These are phyloP conservation scores for Apiospora aurea DNA, from an alignment of 2,329 filamentous ascomycete genomes.

Conservation along the genomic window DNA sequence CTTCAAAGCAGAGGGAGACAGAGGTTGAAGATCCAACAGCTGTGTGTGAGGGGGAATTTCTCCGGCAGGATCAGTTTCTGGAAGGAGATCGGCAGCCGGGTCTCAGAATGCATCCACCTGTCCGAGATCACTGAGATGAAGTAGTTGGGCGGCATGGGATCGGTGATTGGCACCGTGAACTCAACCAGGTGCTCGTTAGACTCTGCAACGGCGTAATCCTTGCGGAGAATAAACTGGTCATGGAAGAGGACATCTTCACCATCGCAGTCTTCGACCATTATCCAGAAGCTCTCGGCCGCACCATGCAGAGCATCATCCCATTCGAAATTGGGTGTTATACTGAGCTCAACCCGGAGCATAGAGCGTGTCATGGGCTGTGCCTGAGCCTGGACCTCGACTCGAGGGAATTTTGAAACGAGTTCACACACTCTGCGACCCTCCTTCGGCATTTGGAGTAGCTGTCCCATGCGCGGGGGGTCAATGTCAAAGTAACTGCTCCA, in stretches of 20 bases:
- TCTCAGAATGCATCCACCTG: constrained; percentile 98
- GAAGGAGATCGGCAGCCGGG: constrained; percentile 90
- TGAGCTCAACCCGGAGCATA: constrained; percentile 88
- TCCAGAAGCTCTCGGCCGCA: constrained; percentile 92
- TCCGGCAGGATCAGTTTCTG: constrained; percentile 94
- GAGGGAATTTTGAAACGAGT: constrained; percentile 90
- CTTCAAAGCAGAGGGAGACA: constrained; percentile 90
- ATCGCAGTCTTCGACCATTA: constrained; percentile 95
- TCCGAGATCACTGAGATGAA: constrained; percentile 96
- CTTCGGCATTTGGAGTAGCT: constrained; percentile 88
- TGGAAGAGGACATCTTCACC: constrained; percentile 96
- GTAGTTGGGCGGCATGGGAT: constrained; percentile 98
- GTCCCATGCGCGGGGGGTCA: constrained; percentile 94
- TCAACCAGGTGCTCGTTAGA: constrained; percentile 94
- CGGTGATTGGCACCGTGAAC: constrained; percentile 94
- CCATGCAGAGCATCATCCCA: constrained; percentile 95
- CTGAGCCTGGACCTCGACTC: constrained; percentile 90
- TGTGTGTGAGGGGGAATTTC: constrained; percentile 96
- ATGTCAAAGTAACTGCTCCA: constrained; percentile 96
- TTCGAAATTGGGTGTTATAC: constrained; percentile 91
- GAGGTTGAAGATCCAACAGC: constrained; percentile 87
- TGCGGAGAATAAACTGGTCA: constrained; percentile 90
- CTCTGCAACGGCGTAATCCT: constrained; percentile 85
- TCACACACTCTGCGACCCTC: constrained; percentile 85
- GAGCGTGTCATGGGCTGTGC: constrained; percentile 95